Evolutionary conservation across 805 yeast genomes (phyloP).

Genomic region (Candida palmyrensis): DNA sequence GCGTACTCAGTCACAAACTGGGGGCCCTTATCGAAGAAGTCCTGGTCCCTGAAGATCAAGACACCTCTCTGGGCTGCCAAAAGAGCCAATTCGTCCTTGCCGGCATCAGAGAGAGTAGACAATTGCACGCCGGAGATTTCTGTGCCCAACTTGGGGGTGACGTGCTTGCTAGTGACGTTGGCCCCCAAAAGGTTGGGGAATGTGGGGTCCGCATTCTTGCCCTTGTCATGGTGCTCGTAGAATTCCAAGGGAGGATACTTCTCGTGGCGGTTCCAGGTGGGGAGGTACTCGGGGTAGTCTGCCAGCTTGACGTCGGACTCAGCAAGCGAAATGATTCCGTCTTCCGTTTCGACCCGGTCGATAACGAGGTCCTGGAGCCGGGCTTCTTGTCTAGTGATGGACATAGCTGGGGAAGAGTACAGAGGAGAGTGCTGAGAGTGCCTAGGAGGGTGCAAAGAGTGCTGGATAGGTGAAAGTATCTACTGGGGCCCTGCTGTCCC

Average conservation of each 20-base stretch:
- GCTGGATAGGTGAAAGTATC: too few species aligned
- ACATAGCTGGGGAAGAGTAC: too few species aligned
- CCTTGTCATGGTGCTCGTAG: conserved; percentile 55
- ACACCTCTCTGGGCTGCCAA: conserved; percentile 65
- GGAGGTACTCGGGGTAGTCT: conserved; percentile 21
- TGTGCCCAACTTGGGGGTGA: conserved; percentile 71
- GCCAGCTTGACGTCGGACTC: conserved; percentile 12
- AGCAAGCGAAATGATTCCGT: conserved; percentile 10
- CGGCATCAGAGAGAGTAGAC: conserved; percentile 45
- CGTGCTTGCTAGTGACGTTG: conserved; percentile 24
- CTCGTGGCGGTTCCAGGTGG: conserved; percentile 32
- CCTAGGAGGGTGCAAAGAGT: too few species aligned
- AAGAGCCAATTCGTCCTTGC: conserved; percentile 64
- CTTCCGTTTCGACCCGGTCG: conserved; percentile 1
- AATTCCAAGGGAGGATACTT: conserved; percentile 46
- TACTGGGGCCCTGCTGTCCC: too few species aligned
- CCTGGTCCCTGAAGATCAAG: conserved; percentile 61
- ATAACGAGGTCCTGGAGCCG: background rate
- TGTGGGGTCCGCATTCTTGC: conserved; percentile 50
- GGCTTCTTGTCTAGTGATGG: too few species aligned
- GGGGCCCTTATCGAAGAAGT: conserved; percentile 41
- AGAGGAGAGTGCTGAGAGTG: too few species aligned
- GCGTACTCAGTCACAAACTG: conserved; percentile 26
- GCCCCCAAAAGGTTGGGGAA: conserved; percentile 43
- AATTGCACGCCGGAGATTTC: conserved; percentile 58